phyloP scores from a whole-genome alignment of 306 rosid genomes.

The Elaeagnus macrophylla region DNA sequence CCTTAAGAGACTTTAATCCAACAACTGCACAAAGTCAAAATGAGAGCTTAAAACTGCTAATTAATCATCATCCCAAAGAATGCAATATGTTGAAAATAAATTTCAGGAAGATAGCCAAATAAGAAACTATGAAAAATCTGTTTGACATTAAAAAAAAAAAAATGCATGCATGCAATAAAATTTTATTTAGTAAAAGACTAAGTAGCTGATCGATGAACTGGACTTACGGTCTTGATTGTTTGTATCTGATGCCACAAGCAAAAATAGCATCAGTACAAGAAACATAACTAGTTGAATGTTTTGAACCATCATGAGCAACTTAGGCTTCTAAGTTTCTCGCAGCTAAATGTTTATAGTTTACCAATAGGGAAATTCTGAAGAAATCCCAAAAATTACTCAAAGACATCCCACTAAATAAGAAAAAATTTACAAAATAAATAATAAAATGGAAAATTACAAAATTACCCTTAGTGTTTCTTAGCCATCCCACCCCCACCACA shows the following conservation, averaged over 20 bases:
- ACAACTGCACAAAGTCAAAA: conserved; percentile 17
- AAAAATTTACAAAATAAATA: too few relatives aligned
- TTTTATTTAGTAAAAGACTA: background rate
- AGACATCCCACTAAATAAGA: too few relatives aligned
- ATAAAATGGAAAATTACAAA: too few relatives aligned
- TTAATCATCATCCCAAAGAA: background rate
- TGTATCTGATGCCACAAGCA: background rate
- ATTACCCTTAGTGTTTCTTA: too few relatives aligned
- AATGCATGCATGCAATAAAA: background rate
- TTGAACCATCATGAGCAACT: conserved; percentile 13
- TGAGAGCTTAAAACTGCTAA: background rate
- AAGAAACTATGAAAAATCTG: background rate
- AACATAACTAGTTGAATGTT: conserved; percentile 7
- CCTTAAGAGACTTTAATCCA: conserved; percentile 25
- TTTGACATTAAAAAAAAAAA: background rate
- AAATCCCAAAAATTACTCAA: too few relatives aligned
- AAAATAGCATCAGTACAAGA: conserved; percentile 3
- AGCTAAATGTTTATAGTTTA: background rate
- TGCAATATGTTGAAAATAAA: background rate
- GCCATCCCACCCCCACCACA: too few relatives aligned
- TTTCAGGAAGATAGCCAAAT: background rate
- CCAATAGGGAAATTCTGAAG: too few relatives aligned
- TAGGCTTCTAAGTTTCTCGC: background rate
- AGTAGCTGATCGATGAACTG: background rate
- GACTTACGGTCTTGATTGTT: conserved; percentile 18